A percentile compares a stretch with the other conserved stretches of the same genome.
Conservation (phyloP, 441 rosid genomes). For the Pelargonium cotyledonis region DNA sequence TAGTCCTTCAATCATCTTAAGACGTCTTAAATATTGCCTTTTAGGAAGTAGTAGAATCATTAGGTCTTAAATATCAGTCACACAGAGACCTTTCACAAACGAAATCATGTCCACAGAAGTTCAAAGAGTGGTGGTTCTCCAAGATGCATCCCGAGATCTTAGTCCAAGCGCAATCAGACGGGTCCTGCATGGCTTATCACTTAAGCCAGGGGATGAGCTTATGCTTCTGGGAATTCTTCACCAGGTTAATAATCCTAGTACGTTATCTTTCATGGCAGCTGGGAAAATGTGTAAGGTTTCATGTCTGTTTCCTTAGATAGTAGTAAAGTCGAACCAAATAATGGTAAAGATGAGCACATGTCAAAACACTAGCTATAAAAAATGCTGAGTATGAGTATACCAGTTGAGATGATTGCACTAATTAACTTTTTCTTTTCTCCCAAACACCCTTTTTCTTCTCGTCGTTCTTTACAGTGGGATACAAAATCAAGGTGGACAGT, state of each 20-base stretch:
- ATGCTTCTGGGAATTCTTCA: slow-evolving; percentile 31
- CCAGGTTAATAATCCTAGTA: slow-evolving; percentile 22
- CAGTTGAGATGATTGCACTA: neutral
- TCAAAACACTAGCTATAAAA: neutral
- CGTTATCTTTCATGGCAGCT: slow-evolving; percentile 31
- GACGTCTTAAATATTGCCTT: no score
- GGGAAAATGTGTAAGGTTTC: slow-evolving; percentile 24
- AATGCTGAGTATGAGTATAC: no score
- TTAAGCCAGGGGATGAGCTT: slow-evolving; percentile 45
- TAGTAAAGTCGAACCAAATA: no score
- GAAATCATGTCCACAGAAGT: slow-evolving; percentile 26
- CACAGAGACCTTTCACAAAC: neutral
- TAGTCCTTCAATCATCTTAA: neutral
- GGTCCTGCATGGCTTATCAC: slow-evolving; percentile 32
- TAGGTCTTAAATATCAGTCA: neutral
- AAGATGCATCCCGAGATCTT: slow-evolving; percentile 42
- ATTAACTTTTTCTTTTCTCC: neutral
- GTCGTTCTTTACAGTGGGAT: slow-evolving; percentile 38
- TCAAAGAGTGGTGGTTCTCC: slow-evolving; percentile 53
- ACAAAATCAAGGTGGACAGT: slow-evolving; percentile 34
- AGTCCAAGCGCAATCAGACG: slow-evolving; percentile 29
- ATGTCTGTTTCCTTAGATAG: neutral
- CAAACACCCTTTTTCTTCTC: neutral
- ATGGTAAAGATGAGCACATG: neutral
- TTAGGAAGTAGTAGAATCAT: neutral